Base-by-base conservation (phyloP, 2,329 filamentous ascomycete species). In the Emmonsia crescens region DNA sequence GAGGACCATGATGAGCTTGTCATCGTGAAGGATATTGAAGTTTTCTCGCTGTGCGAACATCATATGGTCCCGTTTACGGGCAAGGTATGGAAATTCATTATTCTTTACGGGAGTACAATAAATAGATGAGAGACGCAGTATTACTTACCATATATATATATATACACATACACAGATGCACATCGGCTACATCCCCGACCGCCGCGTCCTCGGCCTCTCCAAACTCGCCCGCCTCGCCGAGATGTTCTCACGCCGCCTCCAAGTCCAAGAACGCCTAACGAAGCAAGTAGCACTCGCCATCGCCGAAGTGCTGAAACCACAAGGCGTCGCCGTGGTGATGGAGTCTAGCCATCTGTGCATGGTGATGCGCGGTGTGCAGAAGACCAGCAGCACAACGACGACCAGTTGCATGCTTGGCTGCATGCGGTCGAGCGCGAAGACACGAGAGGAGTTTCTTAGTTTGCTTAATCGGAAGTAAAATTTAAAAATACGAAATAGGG, bases 291-390 rank as follows among this genome's bases (percentile, higher is more conserved):
- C 94, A 24, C 85, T 96, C 65, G 93, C 94, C 19, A 88, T 99
- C 65, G 91, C 91, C 73, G 92, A 97, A 71, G 87, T 97, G 14
- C 82, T 99, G 56, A 89, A 95, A 73, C 94, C 94, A 1, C 91
- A 95, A 72, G 94, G 94, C 55, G 93, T 99, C 1, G 93, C 90
- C 24, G 94, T 99, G 2, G 93, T 99, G 63, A 96, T 99, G 88
- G 94, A 99, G 72, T 95, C 90, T 16, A 92, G 86, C 71, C 94
- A 99, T 77, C 80, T 97, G 55, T 99, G 94, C 80, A 99, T 97
- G 93, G 91, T 96, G 19, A 97, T 96, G 92, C 85, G 94, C 55
- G 94, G 94, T n/a, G 93, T 99, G 10, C 85, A 96, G 73, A 96
- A 99, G 81, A 91, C 91, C 0, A 84, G 82, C 48, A 87, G 89